Conservation (phyloP, 2,329 filamentous ascomycete genomes). For the Diaporthe batatas region DNA sequence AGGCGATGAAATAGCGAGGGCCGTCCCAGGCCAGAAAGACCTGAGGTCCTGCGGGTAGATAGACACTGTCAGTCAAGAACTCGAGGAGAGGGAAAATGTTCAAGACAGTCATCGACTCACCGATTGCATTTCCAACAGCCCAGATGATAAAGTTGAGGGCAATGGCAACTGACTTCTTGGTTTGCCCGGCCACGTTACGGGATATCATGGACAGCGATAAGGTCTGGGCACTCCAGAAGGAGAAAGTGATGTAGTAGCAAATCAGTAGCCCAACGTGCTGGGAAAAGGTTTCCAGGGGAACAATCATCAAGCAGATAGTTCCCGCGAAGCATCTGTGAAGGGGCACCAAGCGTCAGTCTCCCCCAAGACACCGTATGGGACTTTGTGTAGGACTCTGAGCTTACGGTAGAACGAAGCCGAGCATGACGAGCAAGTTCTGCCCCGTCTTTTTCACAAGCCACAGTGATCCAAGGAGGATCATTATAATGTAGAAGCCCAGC, state of each 20-base stretch:
- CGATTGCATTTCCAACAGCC: conserved; percentile 77
- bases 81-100: too few relatives aligned
- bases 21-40: conserved; percentile 72
- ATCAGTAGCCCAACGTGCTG: conserved; percentile 77
- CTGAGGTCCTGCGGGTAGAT: conserved; percentile 63
- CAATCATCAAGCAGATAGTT: conserved; percentile 79
- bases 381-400: conserved; percentile 46
- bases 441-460: conserved; percentile 76
- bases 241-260: conserved; percentile 81
- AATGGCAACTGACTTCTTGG: conserved; percentile 78
- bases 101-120: conserved; percentile 49
- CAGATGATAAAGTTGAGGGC: conserved; percentile 79
- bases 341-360: conserved; percentile 22
- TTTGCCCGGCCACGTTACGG: conserved; percentile 79
- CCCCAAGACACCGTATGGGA: not conserved
- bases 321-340: conserved; percentile 73
- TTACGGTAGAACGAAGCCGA: conserved; percentile 74
- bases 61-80: conserved; percentile 2
- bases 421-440: conserved; percentile 79
- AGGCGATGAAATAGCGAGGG: conserved; percentile 78
- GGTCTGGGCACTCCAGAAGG: conserved; percentile 82
- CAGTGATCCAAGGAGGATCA: conserved; percentile 74
- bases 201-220: conserved; percentile 76
- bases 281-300: conserved; percentile 68
- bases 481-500: conserved; percentile 79